Conservation (phyloP, 2,329 filamentous ascomycete genomes). For the Beauveria sp. region DNA sequence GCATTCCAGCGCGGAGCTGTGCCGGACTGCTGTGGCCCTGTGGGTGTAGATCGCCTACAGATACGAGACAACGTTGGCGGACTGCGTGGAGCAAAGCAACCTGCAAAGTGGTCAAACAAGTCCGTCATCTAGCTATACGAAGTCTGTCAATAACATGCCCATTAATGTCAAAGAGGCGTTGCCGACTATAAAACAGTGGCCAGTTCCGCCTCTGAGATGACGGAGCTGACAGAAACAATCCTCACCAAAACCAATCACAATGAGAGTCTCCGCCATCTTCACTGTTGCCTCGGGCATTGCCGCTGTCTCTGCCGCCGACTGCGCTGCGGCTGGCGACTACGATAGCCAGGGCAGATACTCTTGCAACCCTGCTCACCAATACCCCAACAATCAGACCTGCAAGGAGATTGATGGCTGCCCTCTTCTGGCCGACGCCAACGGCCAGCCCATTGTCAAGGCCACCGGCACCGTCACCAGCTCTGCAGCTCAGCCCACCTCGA, state of each 20-base stretch:
- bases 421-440: constrained; percentile 6
- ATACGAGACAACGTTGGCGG: no score
- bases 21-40: no score
- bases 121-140: no score
- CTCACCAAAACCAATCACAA: not conserved
- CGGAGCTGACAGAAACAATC: not conserved
- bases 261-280: not conserved
- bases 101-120: no score
- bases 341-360: constrained; percentile 15
- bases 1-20: no score
- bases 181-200: not conserved
- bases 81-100: no score
- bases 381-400: constrained; percentile 16
- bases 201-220: not conserved
- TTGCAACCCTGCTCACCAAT: constrained; percentile 17
- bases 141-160: no score
- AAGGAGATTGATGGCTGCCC: constrained; percentile 13
- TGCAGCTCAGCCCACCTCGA: not conserved
- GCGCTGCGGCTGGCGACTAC: constrained; percentile 9
- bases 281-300: not conserved
- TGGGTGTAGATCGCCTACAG: no score
- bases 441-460: constrained; percentile 1
- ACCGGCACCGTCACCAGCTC: not conserved
- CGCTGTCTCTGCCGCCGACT: constrained; percentile 8
- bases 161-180: not conserved